phyloP scores from a whole-genome alignment of 148 eudicot species.

The Diospyros lotus region DNA sequence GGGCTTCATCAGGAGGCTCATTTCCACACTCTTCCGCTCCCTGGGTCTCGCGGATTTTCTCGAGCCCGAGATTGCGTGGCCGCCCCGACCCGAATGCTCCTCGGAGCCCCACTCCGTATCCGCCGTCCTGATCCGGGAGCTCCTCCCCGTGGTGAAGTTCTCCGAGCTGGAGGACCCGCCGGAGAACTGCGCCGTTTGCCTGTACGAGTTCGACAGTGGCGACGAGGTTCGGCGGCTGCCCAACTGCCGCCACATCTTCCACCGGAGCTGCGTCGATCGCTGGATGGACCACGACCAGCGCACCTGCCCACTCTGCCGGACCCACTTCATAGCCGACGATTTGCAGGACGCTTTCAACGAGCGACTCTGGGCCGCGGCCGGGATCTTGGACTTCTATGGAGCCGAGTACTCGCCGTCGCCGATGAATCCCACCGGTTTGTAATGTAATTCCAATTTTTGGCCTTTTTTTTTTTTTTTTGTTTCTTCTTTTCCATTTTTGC shows the following conservation, averaged over 20 bases:
- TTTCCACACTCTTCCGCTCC: slow-evolving; percentile 21
- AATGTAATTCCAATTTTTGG: not conserved
- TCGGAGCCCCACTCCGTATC: slow-evolving; percentile 6
- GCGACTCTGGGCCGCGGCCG: slow-evolving; percentile 46
- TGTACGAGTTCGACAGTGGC: slow-evolving; percentile 45
- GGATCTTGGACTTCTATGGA: slow-evolving; percentile 51
- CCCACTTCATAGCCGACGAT: slow-evolving; percentile 46
- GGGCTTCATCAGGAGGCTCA: slow-evolving; percentile 28
- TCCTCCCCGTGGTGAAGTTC: slow-evolving; percentile 63
- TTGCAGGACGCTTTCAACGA: slow-evolving; percentile 59
- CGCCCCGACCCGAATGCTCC: slow-evolving; percentile 21
- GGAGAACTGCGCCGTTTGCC: slow-evolving; percentile 60
- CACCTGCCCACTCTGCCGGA: slow-evolving; percentile 66
- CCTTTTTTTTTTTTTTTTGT: no score
- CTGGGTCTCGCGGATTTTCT: slow-evolving; percentile 57
- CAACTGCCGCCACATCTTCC: slow-evolving; percentile 55
- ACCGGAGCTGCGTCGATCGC: slow-evolving; percentile 62
- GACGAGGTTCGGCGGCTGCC: slow-evolving; percentile 56
- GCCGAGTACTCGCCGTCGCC: slow-evolving; percentile 35
- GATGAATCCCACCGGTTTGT: slow-evolving; percentile 26
- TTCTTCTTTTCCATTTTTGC: no score
- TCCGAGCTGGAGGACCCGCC: slow-evolving; percentile 37
- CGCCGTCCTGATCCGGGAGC: slow-evolving; percentile 57
- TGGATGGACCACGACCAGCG: slow-evolving; percentile 84
- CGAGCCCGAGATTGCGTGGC: slow-evolving; percentile 43